Evolutionary conservation across 2,329 filamentous ascomycete genomes (phyloP).

Genomic region (Aspergillus arachidicola): DNA sequence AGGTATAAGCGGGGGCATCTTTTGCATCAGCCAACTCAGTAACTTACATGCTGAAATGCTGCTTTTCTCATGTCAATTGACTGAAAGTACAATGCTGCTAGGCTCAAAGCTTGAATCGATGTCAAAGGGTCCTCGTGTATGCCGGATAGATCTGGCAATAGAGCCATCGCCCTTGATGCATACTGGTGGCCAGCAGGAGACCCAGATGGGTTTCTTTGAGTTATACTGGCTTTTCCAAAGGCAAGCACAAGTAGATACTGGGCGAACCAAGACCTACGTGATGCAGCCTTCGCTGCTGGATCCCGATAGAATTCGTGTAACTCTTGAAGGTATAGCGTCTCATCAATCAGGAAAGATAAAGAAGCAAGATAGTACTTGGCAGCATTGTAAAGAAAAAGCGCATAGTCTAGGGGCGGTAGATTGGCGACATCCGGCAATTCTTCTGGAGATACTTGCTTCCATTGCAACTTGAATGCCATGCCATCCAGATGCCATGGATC

Average conservation of each 20-base stretch:
- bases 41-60: constrained; percentile 43
- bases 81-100: constrained; percentile 45
- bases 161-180: constrained; percentile 42
- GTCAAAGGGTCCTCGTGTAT: constrained; percentile 33
- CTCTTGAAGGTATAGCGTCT: constrained; percentile 44
- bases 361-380: constrained; percentile 61
- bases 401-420: constrained; percentile 56
- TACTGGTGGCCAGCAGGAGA: constrained; percentile 43
- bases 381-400: constrained; percentile 57
- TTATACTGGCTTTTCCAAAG: constrained; percentile 58
- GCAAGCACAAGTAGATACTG: constrained; percentile 59
- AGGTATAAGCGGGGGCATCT: background rate
- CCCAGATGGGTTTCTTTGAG: constrained; percentile 32
- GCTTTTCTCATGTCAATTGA: constrained; percentile 45
- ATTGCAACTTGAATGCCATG: constrained; percentile 34
- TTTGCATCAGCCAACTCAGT: background rate
- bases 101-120: constrained; percentile 37
- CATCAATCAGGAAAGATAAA: constrained; percentile 58
- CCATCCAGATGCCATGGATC: constrained; percentile 38
- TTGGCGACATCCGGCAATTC: constrained; percentile 36
- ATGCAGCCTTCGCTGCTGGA: constrained; percentile 28
- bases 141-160: constrained; percentile 42
- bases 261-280: constrained; percentile 51
- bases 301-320: constrained; percentile 47
- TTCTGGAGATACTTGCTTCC: constrained; percentile 28